Evolutionary conservation across 2,329 filamentous ascomycete genomes (phyloP), one percentile per base, ranked within the genome.

Genomic region (Seiridium cupressi): DNA sequence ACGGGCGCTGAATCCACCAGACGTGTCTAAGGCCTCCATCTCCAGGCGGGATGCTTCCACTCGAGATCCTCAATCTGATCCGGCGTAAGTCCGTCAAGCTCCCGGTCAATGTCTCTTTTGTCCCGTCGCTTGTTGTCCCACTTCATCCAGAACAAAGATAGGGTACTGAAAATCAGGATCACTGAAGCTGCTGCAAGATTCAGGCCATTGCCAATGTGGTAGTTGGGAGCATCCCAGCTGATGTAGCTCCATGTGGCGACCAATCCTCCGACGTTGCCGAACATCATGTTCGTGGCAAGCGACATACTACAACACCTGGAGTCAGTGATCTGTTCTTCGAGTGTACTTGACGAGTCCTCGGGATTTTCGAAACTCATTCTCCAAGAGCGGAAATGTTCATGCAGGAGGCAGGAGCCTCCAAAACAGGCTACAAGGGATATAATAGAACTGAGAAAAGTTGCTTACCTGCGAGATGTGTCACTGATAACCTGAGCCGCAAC

Each of bases 241-340:
- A 90, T 66, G 73, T 88, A 90, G 1, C 79, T 81, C 87, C 87
- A 90, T 0, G 85, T 88, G 1, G 84, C 82, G 61, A 89, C 80
- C 40, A 91, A 70, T 0, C 89, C 89, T 2, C 89, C 89, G n/a
- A 91, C 70, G 59, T 91, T 91, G 35, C 89, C 89, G 32, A 90
- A 76, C 88, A 91, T 91, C 68, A 91, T 86, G 58, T 85, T 86
- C 0, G 82, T 84, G 8, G 84, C 88, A 49, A 91, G 90, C 3
- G 87, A 87, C 1, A 86, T 82, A 9, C 18, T 26, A 26, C 18
- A 26, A 26, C 18, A 26, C 18, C 18, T 26, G 18, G 18, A 26
- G 18, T 26, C 18, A 26, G 18, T 26, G 18, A 26, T 26, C 18
- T 26, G 18, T 26, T 26, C 18, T 26, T 26, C 18, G 18, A 26